Base-by-base conservation (phyloP, 2,329 filamentous ascomycete species). In the Bipolaris cookei region DNA sequence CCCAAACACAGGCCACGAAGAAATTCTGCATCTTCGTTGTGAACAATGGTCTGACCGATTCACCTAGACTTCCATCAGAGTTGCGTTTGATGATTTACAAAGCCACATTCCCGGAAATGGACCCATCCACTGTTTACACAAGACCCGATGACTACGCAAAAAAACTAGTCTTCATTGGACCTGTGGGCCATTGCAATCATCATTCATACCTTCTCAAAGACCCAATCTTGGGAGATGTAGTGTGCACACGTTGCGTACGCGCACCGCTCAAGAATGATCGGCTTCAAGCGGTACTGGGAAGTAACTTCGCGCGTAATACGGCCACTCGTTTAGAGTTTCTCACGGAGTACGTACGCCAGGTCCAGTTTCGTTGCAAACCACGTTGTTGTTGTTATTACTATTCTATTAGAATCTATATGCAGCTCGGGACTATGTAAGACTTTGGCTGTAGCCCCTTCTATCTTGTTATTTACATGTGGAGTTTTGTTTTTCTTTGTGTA, bases 101-200 rank as follows among this genome's bases (percentile, higher is more conserved):
- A 32, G n/a, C 32, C n/a, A 41, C 50, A 3, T 52, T 52, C 1
- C 41, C 30, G 6, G 49, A 52, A 14, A 52, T 52, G 41, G 32
- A 45, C 16, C 21, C 13, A 16, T 37, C 21, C 8, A 13, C 38
- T 5, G 4, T 37, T 3, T 14, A 47, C 13, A 2, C 37, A 47
- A 23, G 6, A 8, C 8, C 14, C 5, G 18, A 14, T 8, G 32
- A 14, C 5, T 37, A 23, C 2, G 2, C 1, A 23, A 4, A n/a
- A 8, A 10, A 47, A n/a, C 4, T 23, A 14, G 20, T 47, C 7
- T 10, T 5, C 1, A 47, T 47, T 14, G 7, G 32, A 37, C 11
- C 5, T 16, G 21, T 13, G 10, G 7, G 6, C 1, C 3, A 10
- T n/a, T 11, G 6, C 14, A 1, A 30, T 3, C 3, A 23, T 28